Conservation (phyloP, 2,329 filamentous ascomycete species). For the Calonectria crousiana region DNA sequence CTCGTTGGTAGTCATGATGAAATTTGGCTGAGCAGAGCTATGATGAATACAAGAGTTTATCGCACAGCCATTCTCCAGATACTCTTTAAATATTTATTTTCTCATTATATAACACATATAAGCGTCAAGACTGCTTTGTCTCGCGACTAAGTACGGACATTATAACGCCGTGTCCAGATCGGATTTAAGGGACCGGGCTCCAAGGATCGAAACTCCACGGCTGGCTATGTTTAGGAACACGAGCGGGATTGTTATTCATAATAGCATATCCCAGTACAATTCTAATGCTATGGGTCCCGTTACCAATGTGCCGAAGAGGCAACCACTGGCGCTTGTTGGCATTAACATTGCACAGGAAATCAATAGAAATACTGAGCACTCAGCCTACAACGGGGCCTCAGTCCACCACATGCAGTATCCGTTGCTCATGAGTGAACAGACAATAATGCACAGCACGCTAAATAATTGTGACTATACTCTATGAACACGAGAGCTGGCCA, state of each 20-base stretch:
- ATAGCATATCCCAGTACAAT: background rate
- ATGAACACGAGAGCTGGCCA: background rate
- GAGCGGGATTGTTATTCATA: background rate
- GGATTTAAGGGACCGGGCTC: background rate
- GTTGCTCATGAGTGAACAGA: background rate
- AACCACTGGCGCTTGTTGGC: background rate
- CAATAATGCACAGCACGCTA: background rate
- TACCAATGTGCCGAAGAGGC: background rate
- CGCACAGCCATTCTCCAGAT: background rate
- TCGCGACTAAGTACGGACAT: background rate
- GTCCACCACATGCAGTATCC: background rate
- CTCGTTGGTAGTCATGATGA: constrained; percentile 41
- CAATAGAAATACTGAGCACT: background rate
- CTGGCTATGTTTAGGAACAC: background rate
- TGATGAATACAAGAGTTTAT: background rate
- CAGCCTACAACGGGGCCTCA: too few relatives aligned
- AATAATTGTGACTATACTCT: background rate
- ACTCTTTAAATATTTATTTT: background rate
- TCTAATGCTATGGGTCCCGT: background rate
- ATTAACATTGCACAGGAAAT: background rate
- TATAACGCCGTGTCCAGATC: background rate
- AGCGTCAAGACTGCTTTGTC: background rate
- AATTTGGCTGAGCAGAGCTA: background rate
- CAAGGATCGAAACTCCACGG: background rate
- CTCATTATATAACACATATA: too few relatives aligned